A percentile compares a stretch with the other conserved stretches of the same genome.
These are phyloP conservation scores for Cetraspora pellucida DNA, from an alignment of 192 early-diverging fungal genomes.

Conservation along the genomic window DNA sequence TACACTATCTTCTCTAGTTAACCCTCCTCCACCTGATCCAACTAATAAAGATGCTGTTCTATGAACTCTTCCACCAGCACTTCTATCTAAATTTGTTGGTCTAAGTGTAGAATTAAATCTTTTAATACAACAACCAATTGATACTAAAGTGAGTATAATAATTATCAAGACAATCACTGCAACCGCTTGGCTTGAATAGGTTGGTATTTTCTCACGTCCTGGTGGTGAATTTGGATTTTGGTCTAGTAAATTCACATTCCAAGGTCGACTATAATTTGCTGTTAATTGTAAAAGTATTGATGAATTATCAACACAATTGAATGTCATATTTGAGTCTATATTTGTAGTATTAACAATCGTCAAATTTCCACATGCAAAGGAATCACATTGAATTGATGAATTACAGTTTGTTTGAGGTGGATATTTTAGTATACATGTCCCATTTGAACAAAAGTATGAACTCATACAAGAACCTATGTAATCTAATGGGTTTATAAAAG, in stretches of 20 bases:
- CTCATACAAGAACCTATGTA: not conserved
- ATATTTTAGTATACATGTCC: too few species aligned
- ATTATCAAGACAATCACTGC: too few species aligned
- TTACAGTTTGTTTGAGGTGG: not conserved
- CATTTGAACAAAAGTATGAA: not conserved
- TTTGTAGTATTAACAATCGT: not conserved
- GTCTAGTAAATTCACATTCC: not conserved
- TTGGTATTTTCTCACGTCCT: too few species aligned
- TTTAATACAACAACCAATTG: too few species aligned
- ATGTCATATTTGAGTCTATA: not conserved
- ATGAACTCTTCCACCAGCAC: not conserved
- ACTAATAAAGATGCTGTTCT: not conserved
- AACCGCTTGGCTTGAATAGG: too few species aligned
- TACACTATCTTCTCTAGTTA: not conserved
- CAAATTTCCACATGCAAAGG: not conserved
- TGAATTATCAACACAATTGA: not conserved
- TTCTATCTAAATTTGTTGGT: not conserved
- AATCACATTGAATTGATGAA: not conserved
- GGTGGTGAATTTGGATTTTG: too few species aligned
- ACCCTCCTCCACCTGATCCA: not conserved
- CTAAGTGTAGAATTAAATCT: too few species aligned
- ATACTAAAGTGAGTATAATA: too few species aligned
- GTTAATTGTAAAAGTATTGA: not conserved
- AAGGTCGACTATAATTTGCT: not conserved
- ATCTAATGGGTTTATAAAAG: slow-evolving; percentile 3